Evolutionary conservation across 306 rosid genomes (phyloP), one percentile per base, ranked within the genome.

Genomic region (Cotoneaster glaucophyllus): DNA sequence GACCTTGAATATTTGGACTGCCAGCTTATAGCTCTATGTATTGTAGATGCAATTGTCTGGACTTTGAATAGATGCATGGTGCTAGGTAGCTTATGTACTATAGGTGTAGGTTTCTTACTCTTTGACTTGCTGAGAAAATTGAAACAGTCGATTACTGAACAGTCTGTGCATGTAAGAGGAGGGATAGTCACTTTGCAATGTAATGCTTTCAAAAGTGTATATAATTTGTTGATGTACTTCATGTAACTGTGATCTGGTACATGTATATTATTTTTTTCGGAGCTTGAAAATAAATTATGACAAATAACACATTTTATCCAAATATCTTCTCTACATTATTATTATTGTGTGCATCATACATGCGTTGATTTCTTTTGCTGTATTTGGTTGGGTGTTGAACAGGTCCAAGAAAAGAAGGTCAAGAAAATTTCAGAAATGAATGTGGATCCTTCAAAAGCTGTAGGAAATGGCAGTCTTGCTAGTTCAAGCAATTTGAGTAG

Each of bases 371-470:
- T 44, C 65, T 54, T 74, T 78, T 73, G 62, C 17, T 61, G 56
- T 67, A 37, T 75, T 58, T 43, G 58, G 57, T 74, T 83, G 91
- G 76, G 79, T 69, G 52, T 71, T 84, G 76, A 79, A 76, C 85
- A 93, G 99, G 97, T 93, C 78, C 97, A 96, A 88, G 98, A 96
- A 88, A 96, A 93, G 89, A 92, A 95, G 91, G 85, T 95, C 81
- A 92, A 92, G 93, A 95, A 92, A 88, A 83, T 95, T 66, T 85
- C 97, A 66, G 96, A 86, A 72, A 90, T 90, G 95, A 95, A 95
- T 79, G 65, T 95, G 78, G 97, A 95, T 69, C 78, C 96, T 65
- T 85, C 91, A 3, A 95, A 86, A 83, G 84, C 85, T 71, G 81
- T 79, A 57, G 97, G 87, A 81, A 95, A 92, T 86, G 97, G 93